Base-by-base conservation (phyloP, 2,329 filamentous ascomycete genomes). In the Phaeomoniella chlamydospora region DNA sequence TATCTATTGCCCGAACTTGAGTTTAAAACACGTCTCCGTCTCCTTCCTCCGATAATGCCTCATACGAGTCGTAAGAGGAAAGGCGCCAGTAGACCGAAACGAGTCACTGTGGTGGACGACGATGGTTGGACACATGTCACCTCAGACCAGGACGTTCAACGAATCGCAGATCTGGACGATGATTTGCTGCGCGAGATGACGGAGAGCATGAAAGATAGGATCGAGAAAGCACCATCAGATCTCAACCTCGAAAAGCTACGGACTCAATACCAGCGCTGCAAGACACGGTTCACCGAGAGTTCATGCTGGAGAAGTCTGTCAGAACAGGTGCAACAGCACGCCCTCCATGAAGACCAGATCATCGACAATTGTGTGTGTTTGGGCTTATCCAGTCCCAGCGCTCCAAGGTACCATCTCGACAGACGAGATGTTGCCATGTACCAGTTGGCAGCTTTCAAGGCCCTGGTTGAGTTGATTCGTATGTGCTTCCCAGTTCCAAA, bases 21-120 rank as follows among this genome's bases (percentile, higher is more conserved):
- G n/a, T n/a, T n/a, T n/a, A n/a, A n/a, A 26, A 26, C 6, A n/a
- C 22, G 22, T 26, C 22, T 26, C n/a, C 6, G 9, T 26, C 22
- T 26, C 9, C n/a, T 26, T 26, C 22, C 22, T 26, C 22, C 6
- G 9, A 26, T 26, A 26, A 74, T 76, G 72, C 55, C 74, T 43
- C 62, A 71, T 35, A 65, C 68, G 18, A 68, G 75, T 41, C 71
- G 74, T 46, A 58, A 62, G 43, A 71, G 71, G 18, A 60, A 61
- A 41, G 60, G 57, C 29, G 47, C 49, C 2, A 58, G 58, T 41
- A 57, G 58, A 29, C 39, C 52, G 34, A 54, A 53, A 41, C 58
- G 58, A 14, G 57, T n/a, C 9, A 26, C 6, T 6, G n/a, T 26
- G n/a, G 6, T 9, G 6, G 22, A 26, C 9, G 22, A 26, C 22